Conservation (phyloP, 352 stramenopile species). For the Pythium insidiosum region DNA sequence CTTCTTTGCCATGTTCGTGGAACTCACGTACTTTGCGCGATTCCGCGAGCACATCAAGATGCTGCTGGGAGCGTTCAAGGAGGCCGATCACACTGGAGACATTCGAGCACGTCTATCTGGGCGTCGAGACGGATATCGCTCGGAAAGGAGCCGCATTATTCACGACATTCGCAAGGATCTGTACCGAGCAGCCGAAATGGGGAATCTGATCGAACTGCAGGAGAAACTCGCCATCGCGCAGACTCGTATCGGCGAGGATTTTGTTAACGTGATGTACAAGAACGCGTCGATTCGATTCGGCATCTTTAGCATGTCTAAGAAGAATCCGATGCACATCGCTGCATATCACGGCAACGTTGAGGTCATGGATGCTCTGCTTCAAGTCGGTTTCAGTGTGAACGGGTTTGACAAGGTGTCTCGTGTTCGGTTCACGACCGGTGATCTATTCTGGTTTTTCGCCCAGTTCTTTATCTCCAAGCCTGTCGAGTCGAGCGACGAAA, state of each 20-base stretch:
- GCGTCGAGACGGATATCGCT: constrained; percentile 24
- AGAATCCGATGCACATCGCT: constrained; percentile 77
- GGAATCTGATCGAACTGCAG: constrained; percentile 54
- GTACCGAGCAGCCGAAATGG: constrained; percentile 58
- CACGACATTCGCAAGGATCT: constrained; percentile 63
- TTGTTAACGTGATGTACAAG: constrained; percentile 53
- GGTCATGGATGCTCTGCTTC: constrained; percentile 39
- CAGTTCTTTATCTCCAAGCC: constrained; percentile 53
- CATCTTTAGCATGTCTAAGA: constrained; percentile 61
- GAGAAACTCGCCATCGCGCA: constrained; percentile 37
- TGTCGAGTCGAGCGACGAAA: constrained; percentile 33
- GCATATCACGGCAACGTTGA: constrained; percentile 59
- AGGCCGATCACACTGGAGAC: constrained; percentile 74
- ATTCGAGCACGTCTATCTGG: constrained; percentile 41
- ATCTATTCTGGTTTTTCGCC: constrained; percentile 72
- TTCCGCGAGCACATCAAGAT: constrained; percentile 85
- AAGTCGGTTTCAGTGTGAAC: constrained; percentile 52
- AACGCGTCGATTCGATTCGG: constrained; percentile 37
- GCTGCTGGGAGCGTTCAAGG: constrained; percentile 77
- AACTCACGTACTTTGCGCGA: constrained; percentile 72
- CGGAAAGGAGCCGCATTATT: constrained; percentile 32
- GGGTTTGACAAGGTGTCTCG: constrained; percentile 66
- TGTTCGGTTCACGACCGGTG: constrained; percentile 67
- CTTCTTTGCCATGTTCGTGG: constrained; percentile 50
- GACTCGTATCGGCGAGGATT: constrained; percentile 39